A percentile compares a stretch with the other conserved stretches of the same genome.
These are phyloP conservation scores for Blastocystis sp. DNA, from an alignment of 352 stramenopile genomes.

Conservation along the genomic window DNA sequence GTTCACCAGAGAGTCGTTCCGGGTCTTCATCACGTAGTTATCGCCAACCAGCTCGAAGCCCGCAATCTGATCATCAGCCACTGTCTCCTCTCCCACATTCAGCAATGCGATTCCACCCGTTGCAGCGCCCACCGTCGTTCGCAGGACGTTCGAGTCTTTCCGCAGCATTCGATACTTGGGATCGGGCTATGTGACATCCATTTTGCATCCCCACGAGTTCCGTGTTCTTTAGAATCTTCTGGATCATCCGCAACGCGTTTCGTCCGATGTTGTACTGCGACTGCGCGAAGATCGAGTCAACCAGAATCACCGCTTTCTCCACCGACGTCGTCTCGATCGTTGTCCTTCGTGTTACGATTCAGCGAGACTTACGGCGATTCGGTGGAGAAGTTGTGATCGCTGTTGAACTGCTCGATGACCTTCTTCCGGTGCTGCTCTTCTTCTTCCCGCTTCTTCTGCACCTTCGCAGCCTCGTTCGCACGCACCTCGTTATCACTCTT, in stretches of 20 bases:
- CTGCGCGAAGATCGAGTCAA: neutral
- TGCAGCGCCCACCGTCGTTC: neutral
- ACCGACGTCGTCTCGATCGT: neutral
- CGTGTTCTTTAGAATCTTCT: slow-evolving; percentile 13
- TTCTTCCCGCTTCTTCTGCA: neutral
- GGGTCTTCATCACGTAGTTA: neutral
- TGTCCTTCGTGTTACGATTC: neutral
- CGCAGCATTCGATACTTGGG: neutral
- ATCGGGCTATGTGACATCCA: neutral
- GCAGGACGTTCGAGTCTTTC: neutral
- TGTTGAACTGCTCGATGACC: neutral
- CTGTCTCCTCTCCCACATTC: neutral
- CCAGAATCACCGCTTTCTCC: neutral
- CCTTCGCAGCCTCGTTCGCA: neutral
- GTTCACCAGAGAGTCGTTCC: neutral
- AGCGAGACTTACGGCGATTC: neutral
- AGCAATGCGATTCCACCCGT: neutral
- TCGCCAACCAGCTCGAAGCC: neutral
- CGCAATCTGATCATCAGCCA: neutral
- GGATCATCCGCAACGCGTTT: neutral
- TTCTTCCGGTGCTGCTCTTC: neutral
- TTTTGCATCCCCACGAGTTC: neutral
- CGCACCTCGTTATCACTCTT: neutral
- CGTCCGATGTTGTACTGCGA: neutral
- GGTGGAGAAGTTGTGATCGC: neutral